Conservation (phyloP, 495 filamentous ascomycete species). For the Penicillium lividum region DNA sequence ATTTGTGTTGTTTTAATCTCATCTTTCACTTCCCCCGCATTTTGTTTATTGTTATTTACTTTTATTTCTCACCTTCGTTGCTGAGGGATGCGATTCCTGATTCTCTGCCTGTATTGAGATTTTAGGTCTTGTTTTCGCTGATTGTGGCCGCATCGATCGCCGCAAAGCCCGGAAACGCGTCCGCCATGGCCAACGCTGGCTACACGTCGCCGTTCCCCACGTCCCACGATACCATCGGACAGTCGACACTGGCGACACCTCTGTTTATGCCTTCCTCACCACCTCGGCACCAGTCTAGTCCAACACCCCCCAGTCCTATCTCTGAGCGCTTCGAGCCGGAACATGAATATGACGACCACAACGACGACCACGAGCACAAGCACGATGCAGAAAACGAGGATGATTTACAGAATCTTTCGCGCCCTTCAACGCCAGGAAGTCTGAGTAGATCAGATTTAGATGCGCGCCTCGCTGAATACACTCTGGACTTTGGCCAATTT, state of each 20-base stretch:
- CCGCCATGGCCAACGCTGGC: slow-evolving; percentile 38
- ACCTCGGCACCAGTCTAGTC: slow-evolving; percentile 22
- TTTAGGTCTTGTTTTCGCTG: not conserved
- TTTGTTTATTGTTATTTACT: slow-evolving; percentile 23
- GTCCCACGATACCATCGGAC: slow-evolving; percentile 48
- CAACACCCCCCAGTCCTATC: slow-evolving; percentile 26
- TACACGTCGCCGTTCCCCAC: slow-evolving; percentile 44
- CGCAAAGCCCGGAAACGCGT: slow-evolving; percentile 22
- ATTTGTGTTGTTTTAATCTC: slow-evolving; percentile 9
- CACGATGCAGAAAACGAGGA: slow-evolving; percentile 11
- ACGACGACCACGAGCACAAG: slow-evolving; percentile 2
- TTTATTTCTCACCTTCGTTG: not conserved
- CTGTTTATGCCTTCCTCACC: slow-evolving; percentile 44
- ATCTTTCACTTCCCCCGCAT: slow-evolving; percentile 8
- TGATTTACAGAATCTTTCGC: slow-evolving; percentile 21
- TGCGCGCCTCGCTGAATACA: slow-evolving; percentile 47
- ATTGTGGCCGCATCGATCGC: slow-evolving; percentile 6
- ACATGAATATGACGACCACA: not conserved
- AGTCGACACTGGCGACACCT: slow-evolving; percentile 45
- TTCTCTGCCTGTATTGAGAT: not conserved
- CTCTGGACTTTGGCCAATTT: slow-evolving; percentile 48
- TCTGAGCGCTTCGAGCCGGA: slow-evolving; percentile 8
- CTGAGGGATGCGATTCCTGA: not conserved
- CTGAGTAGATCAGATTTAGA: slow-evolving; percentile 38
- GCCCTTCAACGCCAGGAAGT: slow-evolving; percentile 28